Percentiles rank a stretch among this genome's conserved stretches.
phyloP scores from a whole-genome alignment of 176 grass and related monocot species.

The Aegilops speltoides region DNA sequence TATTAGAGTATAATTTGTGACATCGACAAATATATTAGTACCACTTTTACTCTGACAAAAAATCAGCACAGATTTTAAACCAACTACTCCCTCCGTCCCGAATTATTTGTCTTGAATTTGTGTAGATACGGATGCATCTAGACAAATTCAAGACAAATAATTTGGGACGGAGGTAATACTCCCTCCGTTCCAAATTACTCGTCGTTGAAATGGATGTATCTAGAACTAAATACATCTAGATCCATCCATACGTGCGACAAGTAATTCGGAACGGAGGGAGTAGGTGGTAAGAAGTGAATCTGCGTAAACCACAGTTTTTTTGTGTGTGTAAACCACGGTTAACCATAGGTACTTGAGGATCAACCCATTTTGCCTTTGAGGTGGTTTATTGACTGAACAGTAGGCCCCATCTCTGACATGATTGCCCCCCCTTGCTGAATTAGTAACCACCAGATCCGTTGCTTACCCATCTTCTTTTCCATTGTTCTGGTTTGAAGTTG shows the following conservation, averaged over 20 bases:
- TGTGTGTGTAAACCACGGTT: not conserved
- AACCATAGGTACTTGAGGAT: not conserved
- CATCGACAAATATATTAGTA: not conserved
- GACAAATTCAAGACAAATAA: no score
- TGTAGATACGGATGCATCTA: no score
- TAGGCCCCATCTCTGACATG: constrained; percentile 17
- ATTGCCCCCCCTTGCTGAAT: constrained; percentile 20
- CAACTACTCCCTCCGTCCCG: no score
- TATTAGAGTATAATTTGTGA: not conserved
- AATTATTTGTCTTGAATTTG: no score
- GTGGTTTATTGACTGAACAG: not conserved
- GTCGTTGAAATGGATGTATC: no score
- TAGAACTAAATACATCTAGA: no score
- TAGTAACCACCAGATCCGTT: constrained; percentile 13
- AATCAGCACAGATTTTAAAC: not conserved
- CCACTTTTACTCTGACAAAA: not conserved
- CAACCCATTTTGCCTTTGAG: not conserved
- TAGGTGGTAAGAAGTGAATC: not conserved
- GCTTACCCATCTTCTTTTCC: no score
- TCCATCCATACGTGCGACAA: no score
- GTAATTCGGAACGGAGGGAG: no score
- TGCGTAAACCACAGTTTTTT: not conserved
- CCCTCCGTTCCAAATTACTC: no score
- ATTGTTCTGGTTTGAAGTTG: constrained; percentile 4
- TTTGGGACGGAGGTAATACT: no score